Evolutionary conservation across 768 basidiomycete genomes (phyloP), one percentile per base, ranked within the genome.

Genomic region (Kwoniella mangroviensis): DNA sequence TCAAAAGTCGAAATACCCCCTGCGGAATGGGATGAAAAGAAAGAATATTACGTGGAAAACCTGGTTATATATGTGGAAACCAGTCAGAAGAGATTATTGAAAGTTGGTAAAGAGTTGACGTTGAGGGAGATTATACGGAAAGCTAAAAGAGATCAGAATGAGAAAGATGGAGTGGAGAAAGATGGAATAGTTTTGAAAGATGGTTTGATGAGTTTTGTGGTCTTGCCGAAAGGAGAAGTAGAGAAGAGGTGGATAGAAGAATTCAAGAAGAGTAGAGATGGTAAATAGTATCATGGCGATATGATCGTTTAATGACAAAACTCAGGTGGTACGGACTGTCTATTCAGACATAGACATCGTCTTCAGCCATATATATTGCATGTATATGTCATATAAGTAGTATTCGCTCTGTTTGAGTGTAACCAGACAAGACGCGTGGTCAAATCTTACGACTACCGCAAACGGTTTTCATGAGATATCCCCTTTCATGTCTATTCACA

Each of bases 51-150:
- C 2, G 85, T 86, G 21, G 87, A 85, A 1, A 87, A 88, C 63
- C 84, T 98, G 17, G 88, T 89, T 2, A 86, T 97, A 5, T 98
- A 97, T 83, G 92, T 92, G 42, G 90, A 90, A 78, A 98, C 95
- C 12, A 84, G 85, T 70, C 83, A 87, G 68, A 90, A 88, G 77
- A 87, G 93, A 49, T 83, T 98, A 56, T 85, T 99, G 68, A 99
- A 95, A 84, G 88, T 96, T 4, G 96, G 95, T 15, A 92, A 90
- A 84, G 93, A 91, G 81, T 90, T 96, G 89, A 91, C 90, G 12
- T 84, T 98, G 68, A 84, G 86, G 56, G 92, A 94, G 76, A 90
- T 96, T 3, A 90, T 89, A 74, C 84, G 83, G 3, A 80, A 80
- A 67, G 81, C 80, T 2, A 67, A 75, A 15, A 51, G 65, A 28